These are phyloP conservation scores for Pharnaceum exiguum DNA, from an alignment of 148 eudicot species.

Conservation along the genomic window DNA sequence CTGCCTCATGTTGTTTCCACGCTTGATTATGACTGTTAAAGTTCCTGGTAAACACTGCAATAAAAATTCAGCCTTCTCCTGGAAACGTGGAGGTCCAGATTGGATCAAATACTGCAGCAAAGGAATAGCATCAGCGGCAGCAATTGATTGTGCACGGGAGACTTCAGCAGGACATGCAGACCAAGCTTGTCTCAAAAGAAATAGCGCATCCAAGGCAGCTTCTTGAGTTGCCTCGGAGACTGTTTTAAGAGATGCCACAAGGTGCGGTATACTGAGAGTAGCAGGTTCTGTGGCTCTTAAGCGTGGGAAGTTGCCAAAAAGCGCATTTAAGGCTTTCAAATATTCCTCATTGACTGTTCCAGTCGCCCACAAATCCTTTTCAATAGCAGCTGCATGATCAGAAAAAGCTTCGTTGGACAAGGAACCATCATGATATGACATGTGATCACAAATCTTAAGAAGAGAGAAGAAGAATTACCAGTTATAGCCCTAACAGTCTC, in stretches of 20 bases:
- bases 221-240: slow-evolving; percentile 96
- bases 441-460: neutral
- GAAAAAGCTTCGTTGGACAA: slow-evolving; percentile 6
- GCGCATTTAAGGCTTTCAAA: slow-evolving; percentile 82
- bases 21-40: slow-evolving; percentile 74
- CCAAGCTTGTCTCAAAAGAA: slow-evolving; percentile 98
- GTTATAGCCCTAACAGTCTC: slow-evolving; percentile 98
- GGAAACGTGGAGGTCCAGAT: slow-evolving; percentile 97
- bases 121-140: slow-evolving; percentile 97
- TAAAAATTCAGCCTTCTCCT: slow-evolving; percentile 89
- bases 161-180: slow-evolving; percentile 98
- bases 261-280: slow-evolving; percentile 94
- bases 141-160: slow-evolving; percentile 90
- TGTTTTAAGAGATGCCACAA: slow-evolving; percentile 90
- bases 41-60: slow-evolving; percentile 97
- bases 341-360: slow-evolving; percentile 93
- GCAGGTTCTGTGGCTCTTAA: slow-evolving; percentile 97
- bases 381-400: slow-evolving; percentile 74
- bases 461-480: slow-evolving; percentile 41
- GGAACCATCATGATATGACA: neutral
- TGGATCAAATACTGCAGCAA: slow-evolving; percentile 86
- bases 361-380: slow-evolving; percentile 92
- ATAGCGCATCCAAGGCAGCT: slow-evolving; percentile 89
- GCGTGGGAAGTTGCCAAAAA: slow-evolving; percentile 93
- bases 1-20: slow-evolving; percentile 94